Percentiles rank a stretch among this genome's conserved stretches.
phyloP scores from a whole-genome alignment of 108 stramenopile genomes.

The Stephanodiscus triporus region DNA sequence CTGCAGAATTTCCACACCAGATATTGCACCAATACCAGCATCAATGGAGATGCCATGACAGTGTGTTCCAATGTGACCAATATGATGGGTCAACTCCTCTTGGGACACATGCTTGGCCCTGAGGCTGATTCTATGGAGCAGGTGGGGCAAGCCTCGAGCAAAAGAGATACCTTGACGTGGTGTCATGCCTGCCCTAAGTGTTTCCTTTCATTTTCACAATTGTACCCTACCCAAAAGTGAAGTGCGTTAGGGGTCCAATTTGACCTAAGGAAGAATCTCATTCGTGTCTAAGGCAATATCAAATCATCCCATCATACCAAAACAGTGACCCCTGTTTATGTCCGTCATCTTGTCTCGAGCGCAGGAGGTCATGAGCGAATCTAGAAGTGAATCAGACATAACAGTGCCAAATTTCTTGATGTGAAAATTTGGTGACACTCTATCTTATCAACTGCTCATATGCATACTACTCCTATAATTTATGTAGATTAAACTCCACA shows the following conservation, averaged over 20 bases:
- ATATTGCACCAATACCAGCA: background rate
- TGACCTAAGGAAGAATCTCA: background rate
- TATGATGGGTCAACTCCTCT: conserved; percentile 33
- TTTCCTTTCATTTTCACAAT: conserved; percentile 41
- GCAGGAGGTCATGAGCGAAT: conserved; percentile 12
- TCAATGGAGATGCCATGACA: conserved; percentile 4
- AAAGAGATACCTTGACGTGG: conserved; percentile 11
- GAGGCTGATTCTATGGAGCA: conserved; percentile 7
- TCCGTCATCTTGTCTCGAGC: conserved; percentile 26
- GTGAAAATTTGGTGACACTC: background rate
- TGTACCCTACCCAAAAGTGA: conserved; percentile 26
- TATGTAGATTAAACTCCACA: too few relatives aligned
- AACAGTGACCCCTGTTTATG: conserved; percentile 4
- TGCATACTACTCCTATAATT: too few relatives aligned
- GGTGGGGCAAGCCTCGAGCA: background rate
- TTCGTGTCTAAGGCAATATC: too few relatives aligned
- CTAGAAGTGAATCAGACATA: conserved; percentile 38
- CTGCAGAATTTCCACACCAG: too few relatives aligned
- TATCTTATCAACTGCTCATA: too few relatives aligned
- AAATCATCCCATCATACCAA: background rate
- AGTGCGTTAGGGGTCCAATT: conserved; percentile 20
- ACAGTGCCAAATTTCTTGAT: conserved; percentile 12
- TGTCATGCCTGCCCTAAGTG: conserved; percentile 36
- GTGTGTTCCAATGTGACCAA: conserved; percentile 44
- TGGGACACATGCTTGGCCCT: conserved; percentile 36